These are phyloP conservation scores for Populus tomentosa DNA, from an alignment of 441 rosid species.

Conservation along the genomic window DNA sequence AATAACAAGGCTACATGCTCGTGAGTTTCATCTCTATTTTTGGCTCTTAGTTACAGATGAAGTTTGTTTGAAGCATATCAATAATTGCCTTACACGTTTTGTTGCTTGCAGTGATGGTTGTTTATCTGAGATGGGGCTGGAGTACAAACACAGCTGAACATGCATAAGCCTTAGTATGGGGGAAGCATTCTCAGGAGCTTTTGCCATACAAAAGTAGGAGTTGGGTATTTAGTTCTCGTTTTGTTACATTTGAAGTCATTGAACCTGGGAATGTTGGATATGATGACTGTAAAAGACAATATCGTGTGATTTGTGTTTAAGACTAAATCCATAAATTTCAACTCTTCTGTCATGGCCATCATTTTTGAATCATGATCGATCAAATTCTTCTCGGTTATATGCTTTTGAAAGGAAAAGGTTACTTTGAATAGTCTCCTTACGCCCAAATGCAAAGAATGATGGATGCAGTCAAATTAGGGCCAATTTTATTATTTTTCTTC, in stretches of 20 bases:
- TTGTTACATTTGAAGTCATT: conserved; percentile 5
- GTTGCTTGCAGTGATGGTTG: conserved; percentile 6
- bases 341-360: background rate
- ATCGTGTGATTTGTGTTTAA: conserved; percentile 23
- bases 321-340: conserved; percentile 16
- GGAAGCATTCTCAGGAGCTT: conserved; percentile 24
- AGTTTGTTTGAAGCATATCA: background rate
- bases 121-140: conserved; percentile 21
- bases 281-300: conserved; percentile 27
- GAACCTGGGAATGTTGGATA: conserved; percentile 22
- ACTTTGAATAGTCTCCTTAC: background rate
- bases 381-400: background rate
- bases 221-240: conserved; percentile 25
- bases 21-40: conserved; percentile 31
- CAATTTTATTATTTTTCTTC: background rate
- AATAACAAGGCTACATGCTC: conserved; percentile 80
- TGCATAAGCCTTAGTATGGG: conserved; percentile 27
- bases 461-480: background rate
- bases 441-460: background rate
- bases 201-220: conserved; percentile 21
- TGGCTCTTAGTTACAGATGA: background rate
- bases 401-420: background rate
- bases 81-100: background rate
- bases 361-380: background rate
- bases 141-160: conserved; percentile 26